phyloP scores from a whole-genome alignment of 345 rosid genomes.

The Brassica rapa region DNA sequence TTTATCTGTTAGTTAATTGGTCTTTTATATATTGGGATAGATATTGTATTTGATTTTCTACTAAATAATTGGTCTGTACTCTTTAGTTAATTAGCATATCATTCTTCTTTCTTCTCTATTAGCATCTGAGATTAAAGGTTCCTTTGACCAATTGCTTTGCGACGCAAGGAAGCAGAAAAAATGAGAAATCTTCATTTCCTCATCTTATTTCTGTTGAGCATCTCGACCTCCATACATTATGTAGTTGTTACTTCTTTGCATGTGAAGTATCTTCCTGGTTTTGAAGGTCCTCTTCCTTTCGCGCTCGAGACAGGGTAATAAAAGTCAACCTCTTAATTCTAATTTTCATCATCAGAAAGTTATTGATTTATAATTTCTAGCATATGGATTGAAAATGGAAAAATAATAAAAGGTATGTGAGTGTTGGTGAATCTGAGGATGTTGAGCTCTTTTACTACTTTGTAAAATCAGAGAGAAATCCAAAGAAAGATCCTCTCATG shows the following conservation, averaged over 20 bases:
- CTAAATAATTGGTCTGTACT: too few species aligned
- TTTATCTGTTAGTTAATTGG: too few species aligned
- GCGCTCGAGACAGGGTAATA: background rate
- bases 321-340: background rate
- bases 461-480: conserved; percentile 57
- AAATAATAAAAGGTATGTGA: conserved; percentile 47
- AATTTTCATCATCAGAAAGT: background rate
- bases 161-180: background rate
- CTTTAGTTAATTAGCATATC: background rate
- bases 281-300: conserved; percentile 12
- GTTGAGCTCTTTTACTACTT: conserved; percentile 66
- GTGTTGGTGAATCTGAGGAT: conserved; percentile 53
- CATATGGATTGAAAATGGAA: background rate
- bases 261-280: conserved; percentile 63
- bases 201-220: background rate
- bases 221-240: conserved; percentile 19
- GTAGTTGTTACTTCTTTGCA: conserved; percentile 7
- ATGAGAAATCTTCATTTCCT: conserved; percentile 7
- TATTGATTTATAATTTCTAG: background rate
- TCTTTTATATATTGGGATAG: too few species aligned
- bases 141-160: background rate
- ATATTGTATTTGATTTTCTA: too few species aligned
- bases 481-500: conserved; percentile 55
- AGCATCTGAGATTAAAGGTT: background rate
- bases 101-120: background rate